Evolutionary conservation across 148 eudicot species (phyloP), one percentile per base, ranked within the genome.

Genomic region (Linanthus parryae): DNA sequence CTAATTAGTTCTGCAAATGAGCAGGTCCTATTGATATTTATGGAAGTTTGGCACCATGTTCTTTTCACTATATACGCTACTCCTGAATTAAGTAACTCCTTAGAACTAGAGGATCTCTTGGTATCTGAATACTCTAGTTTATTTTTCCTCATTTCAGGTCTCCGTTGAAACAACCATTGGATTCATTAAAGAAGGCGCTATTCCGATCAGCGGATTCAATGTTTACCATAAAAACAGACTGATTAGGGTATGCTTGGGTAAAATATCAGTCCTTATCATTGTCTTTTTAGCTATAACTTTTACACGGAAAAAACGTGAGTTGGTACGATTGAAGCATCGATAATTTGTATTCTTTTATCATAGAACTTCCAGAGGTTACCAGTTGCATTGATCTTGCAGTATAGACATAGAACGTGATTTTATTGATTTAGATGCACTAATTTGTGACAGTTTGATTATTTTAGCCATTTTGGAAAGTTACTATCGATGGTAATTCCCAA

Each of bases 401-500:
- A 21, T 53, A 22, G 20, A 23, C 2, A 2, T n/a, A 62, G 11
- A 43, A 35, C 7, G 11, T 18, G 38, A 35, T 22, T n/a, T 39
- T 48, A 26, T 19, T 36, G 26, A 22, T 27, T 38, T 29, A 6
- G 22, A n/a, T 40, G 40, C 29, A 28, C 22, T 43, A 17, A 23
- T 51, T n/a, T n/a, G n/a, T n/a, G n/a, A n/a, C n/a, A n/a, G n/a
- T n/a, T n/a, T n/a, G n/a, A n/a, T 61, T 50, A 16, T 71, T 61
- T 62, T 81, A 92, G 99, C 96, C 94, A 44, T 92, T 73, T 62
- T 92, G 99, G 99, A 87, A 84, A 71, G 99, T 92, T 63, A 82
- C 81, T 5, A 78, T 73, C 55, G 99, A 92, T 72, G 96, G 99
- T 39, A 45, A 21, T 65, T 92, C 94, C 44, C 65, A 57, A 56